Percentiles rank a stretch among this genome's conserved stretches.
Conservation (phyloP, 164 flowering plant genomes). For the Macadamia tetraphylla region DNA sequence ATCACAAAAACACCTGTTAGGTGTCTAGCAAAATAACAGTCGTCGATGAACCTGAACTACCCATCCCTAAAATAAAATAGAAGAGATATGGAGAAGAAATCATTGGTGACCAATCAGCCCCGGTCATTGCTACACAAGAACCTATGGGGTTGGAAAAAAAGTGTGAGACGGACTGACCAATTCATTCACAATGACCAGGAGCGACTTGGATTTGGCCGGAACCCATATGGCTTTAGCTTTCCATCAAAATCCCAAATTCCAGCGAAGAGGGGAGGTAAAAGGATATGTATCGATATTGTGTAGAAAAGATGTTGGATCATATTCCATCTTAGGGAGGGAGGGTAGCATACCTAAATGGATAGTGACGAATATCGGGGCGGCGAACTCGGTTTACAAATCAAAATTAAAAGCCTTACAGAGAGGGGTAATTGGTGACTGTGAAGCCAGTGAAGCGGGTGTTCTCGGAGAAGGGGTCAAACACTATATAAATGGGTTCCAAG, state of each 20-base stretch:
- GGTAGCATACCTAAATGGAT: no score
- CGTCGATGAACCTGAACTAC: slow-evolving; percentile 69
- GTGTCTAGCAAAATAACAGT: slow-evolving; percentile 42
- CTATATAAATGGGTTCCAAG: no score
- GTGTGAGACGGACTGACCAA: slow-evolving; percentile 38
- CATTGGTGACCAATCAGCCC: no score
- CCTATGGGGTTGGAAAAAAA: slow-evolving; percentile 29
- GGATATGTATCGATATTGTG: no score
- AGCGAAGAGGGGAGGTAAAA: no score
- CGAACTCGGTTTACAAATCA: slow-evolving; percentile 48
- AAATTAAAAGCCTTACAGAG: slow-evolving; percentile 38
- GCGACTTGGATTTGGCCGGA: no score
- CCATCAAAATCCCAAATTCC: no score
- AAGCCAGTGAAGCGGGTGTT: slow-evolving; percentile 60
- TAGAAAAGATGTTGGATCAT: no score
- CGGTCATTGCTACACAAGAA: slow-evolving; percentile 36
- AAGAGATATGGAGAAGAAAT: no score
- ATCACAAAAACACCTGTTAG: slow-evolving; percentile 41
- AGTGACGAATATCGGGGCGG: slow-evolving; percentile 63
- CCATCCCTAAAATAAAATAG: slow-evolving; percentile 31
- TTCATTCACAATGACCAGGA: no score
- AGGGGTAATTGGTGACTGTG: slow-evolving; percentile 59
- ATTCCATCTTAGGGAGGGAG: no score
- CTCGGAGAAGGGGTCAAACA: slow-evolving; percentile 10
- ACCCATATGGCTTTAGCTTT: no score